Evolutionary conservation across 257 asterid species (phyloP).

Genomic region (Schizonepeta tenuifolia): DNA sequence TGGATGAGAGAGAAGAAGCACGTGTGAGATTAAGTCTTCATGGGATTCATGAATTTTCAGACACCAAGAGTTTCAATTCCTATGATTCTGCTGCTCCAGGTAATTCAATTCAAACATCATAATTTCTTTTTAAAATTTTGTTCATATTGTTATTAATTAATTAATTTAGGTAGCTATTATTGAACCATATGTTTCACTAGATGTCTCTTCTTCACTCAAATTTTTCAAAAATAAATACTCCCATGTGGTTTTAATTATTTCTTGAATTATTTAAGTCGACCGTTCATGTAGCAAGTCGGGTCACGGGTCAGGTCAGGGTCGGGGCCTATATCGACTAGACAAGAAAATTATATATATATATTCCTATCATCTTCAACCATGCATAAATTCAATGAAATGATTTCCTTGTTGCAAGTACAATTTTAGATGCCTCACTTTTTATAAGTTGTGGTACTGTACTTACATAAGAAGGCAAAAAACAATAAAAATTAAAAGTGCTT

Average conservation of each 20-base stretch:
- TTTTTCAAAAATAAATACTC: too few species aligned
- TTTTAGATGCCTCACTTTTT: conserved; percentile 21
- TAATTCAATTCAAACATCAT: conserved; percentile 30
- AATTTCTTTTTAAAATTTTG: neutral
- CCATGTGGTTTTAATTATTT: too few species aligned
- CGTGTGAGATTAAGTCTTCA: conserved; percentile 51
- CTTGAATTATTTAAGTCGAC: too few species aligned
- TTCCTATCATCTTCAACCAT: neutral
- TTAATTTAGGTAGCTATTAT: neutral
- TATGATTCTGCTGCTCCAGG: conserved; percentile 67
- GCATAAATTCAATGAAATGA: conserved; percentile 22
- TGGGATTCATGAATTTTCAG: conserved; percentile 29
- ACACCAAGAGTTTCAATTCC: conserved; percentile 45
- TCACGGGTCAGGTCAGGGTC: too few species aligned
- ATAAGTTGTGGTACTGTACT: conserved; percentile 20
- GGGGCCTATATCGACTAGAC: too few species aligned
- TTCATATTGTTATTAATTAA: neutral
- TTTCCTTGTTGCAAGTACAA: conserved; percentile 35
- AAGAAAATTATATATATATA: neutral
- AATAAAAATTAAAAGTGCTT: neutral
- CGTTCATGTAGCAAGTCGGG: too few species aligned
- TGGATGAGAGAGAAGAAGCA: conserved; percentile 60
- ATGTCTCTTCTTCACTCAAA: too few species aligned
- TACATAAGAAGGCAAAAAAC: conserved; percentile 8
- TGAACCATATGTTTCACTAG: neutral